Percentiles rank a stretch among this genome's conserved stretches.
Conservation (phyloP, 2,329 filamentous ascomycete genomes). For the Zymoseptoria ardabiliae region DNA sequence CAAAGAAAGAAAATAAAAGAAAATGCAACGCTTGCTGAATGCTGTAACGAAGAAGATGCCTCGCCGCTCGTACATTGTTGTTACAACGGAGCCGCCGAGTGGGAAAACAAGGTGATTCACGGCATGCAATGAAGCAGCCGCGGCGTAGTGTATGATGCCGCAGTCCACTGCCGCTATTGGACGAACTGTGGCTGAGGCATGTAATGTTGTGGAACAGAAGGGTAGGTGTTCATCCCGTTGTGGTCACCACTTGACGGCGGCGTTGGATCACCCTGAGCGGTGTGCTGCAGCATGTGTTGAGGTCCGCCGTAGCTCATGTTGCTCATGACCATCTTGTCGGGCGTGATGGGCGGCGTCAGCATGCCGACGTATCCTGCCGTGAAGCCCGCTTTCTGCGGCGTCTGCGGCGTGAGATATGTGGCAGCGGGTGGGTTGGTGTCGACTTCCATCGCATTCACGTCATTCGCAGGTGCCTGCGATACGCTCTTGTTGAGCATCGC, state of each 20-base stretch:
- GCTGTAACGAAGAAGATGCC: constrained; percentile 24
- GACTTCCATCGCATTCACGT: constrained; percentile 20
- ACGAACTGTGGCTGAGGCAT: constrained; percentile 26
- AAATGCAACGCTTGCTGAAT: constrained; percentile 28
- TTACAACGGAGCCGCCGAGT: constrained; percentile 13
- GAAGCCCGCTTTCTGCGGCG: constrained; percentile 68
- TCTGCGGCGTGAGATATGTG: constrained; percentile 59
- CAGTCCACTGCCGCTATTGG: constrained; percentile 14
- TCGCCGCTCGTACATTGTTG: constrained; percentile 25
- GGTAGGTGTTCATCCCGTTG: constrained; percentile 16
- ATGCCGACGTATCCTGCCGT: constrained; percentile 64
- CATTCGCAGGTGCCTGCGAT: constrained; percentile 23
- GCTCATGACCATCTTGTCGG: constrained; percentile 47
- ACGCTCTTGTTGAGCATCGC: constrained; percentile 29
- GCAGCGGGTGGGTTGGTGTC: constrained; percentile 21
- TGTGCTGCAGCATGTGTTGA: constrained; percentile 20
- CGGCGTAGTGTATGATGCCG: neutral
- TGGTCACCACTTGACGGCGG: constrained; percentile 28
- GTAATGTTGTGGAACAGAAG: constrained; percentile 14
- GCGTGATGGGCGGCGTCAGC: constrained; percentile 78
- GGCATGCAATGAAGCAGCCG: neutral
- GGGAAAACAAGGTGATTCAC: constrained; percentile 1
- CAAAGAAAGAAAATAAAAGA: constrained; percentile 24
- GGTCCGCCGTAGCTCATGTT: constrained; percentile 18
- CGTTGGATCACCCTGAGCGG: constrained; percentile 24